Evolutionary conservation across 2,329 filamentous ascomycete genomes (phyloP), one percentile per base, ranked within the genome.

Genomic region (Ceratocystis cubensis): DNA sequence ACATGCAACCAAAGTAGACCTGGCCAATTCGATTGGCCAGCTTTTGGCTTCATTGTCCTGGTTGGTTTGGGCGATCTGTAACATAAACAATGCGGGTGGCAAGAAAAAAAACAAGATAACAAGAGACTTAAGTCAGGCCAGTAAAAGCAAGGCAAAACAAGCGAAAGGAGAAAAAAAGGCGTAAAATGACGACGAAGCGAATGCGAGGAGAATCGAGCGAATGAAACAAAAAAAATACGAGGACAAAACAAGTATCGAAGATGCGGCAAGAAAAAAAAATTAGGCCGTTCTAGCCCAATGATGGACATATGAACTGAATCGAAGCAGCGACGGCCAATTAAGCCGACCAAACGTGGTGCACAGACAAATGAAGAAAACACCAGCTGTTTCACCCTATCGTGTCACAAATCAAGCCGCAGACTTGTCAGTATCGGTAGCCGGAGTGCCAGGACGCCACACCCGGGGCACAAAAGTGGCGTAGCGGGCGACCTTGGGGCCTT

Each of bases 391-490:
- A 33, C 62, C 5, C 30, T 37, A 41, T 37, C 7, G 30, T 65
- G 46, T n/a, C 13, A n/a, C 28, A 33, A 50, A 33, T 59, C 25
- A 59, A 59, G 53, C 53, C 20, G 33, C 17, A 61, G 33, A 25
- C 48, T 53, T 53, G 48, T 53, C 48, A 25, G 48, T 53, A 25
- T 59, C 20, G 50, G 48, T 65, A 28, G 50, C 63, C 46, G 63
- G 33, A 15, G 48, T 64, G 46, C 46, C 46, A 5, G 61, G 61
- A 6, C 46, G 61, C 61, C 61, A 63, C 61, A 63, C 61, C 17
- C 61, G 64, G 15, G 64, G 46, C 4, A 68, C 66, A 64, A 65
- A 68, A 48, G 63, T 48, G 41, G 59, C 66, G 62, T 65, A 65
- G 10, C 66, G 63, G 6, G 63, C 59, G 17, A 68, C 64, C 59